Base-by-base conservation (phyloP, 2,329 filamentous ascomycete species). In the Ilyonectria robusta region DNA sequence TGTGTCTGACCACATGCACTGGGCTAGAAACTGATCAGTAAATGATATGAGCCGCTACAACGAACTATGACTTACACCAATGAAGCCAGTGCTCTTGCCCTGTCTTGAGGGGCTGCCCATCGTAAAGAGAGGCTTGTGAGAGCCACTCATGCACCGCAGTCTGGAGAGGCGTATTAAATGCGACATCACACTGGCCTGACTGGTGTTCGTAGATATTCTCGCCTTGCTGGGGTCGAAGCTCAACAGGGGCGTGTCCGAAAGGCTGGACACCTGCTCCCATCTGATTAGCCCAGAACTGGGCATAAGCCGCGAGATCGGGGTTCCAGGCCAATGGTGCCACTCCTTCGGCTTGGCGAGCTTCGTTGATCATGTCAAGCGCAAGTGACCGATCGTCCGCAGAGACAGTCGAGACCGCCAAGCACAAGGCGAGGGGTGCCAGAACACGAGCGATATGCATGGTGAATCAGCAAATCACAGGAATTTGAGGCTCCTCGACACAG, bases 81-180 rank as follows among this genome's bases (percentile, higher is more conserved):
- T 81, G 80, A 26, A 80, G 74, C 79, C 79, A 81, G 3, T 72
- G 72, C 64, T 80, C 79, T 15, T 77, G 72, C 7, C 79, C 79
- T 7, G 76, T 77, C 15, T 68, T 71, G 47, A 81, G 72, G 50
- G 78, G 75, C 64, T 77, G 72, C 17, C 76, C 75, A 29, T 72
- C 68, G 60, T 78, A 81, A 17, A 77, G 59, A 23, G 70, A 65
- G 31, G 66, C 78, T 55, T 81, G 70, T 8, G 69, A 70, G 2
- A 81, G 76, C 80, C 79, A 82, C 11, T 70, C 70, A 8, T 66
- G 70, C 56, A 76, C 73, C 6, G 78, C 78, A 3, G 74, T 72
- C 51, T 78, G 75, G 19, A 80, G 54, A 33, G 78, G 79, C 13
- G 48, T 72, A 26, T 77, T 74, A 48, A 79, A 78, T 15, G 68